Percentiles rank a stretch among this genome's conserved stretches.
These are phyloP conservation scores for Metschnikowia proteae DNA, from an alignment of 805 yeast species.

Conservation along the genomic window DNA sequence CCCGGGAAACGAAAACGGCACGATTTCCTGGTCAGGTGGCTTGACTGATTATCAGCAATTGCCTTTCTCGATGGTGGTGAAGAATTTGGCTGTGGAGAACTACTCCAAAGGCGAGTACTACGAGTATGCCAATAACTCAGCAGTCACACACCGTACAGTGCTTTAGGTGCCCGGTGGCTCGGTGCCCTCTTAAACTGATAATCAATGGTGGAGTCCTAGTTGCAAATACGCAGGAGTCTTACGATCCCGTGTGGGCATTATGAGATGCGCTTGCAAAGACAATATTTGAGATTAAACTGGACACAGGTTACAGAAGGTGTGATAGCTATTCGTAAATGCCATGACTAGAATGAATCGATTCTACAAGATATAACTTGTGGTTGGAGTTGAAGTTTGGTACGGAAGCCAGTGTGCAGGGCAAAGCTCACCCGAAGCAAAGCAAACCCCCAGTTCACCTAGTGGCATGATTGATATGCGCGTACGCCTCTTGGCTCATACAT, in stretches of 20 bases:
- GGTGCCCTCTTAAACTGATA: not conserved
- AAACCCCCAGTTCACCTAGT: not conserved
- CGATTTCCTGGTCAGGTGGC: constrained; percentile 42
- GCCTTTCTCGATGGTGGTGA: constrained; percentile 33
- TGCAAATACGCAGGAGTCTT: no score
- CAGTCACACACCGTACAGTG: not conserved
- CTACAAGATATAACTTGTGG: no score
- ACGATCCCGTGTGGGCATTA: not conserved
- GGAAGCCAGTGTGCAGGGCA: not conserved
- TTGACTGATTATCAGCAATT: constrained; percentile 25
- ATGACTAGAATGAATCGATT: no score
- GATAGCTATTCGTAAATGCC: no score
- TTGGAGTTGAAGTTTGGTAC: not conserved
- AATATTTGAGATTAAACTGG: not conserved
- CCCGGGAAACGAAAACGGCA: constrained; percentile 28
- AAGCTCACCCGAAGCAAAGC: not conserved
- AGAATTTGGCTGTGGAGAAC: constrained; percentile 22
- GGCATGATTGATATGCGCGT: constrained; percentile 4
- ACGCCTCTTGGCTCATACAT: constrained; percentile 2
- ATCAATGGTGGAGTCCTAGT: not conserved
- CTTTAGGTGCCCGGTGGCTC: not conserved
- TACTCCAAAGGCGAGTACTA: constrained; percentile 29
- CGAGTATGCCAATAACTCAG: constrained; percentile 23
- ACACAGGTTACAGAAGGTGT: not conserved
- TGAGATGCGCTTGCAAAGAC: not conserved